Base-by-base conservation (phyloP, 2,329 filamentous ascomycete genomes). In the Lasiodiplodia citricola region DNA sequence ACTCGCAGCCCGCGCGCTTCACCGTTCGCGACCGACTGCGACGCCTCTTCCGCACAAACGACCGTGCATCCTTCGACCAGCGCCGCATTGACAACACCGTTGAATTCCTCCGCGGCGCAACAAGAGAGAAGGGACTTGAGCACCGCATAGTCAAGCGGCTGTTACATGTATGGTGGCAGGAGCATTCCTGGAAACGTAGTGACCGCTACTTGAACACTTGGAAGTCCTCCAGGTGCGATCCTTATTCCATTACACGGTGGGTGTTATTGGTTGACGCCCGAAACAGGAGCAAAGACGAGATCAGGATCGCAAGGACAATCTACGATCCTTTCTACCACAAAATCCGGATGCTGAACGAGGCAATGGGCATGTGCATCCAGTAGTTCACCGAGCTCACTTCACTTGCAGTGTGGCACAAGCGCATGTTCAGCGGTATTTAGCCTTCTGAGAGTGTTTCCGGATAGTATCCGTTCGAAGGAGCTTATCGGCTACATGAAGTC, bases 401-500 rank as follows among this genome's bases (percentile, higher is more conserved):
- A n/a, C 23, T 23, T 13, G 28, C 21, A 21, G 13, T 7, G 6
- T 21, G 18, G 41, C 14, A 47, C 41, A 21, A 6, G 23, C 21
- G 41, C 7, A 10, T 1, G 41, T 28, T 2, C 3, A 23, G n/a
- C 8, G 5, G n/a, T n/a, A 50, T 35, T 11, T 23, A 23, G 28
- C 21, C 58, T 28, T n/a, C n/a, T 21, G 55, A 11, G 31, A 16
- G 10, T 23, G 8, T 37, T 57, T 6, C 31, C 41, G 41, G 41
- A 44, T 44, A 8, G 41, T 5, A 18, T 44, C 16, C 41, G 18
- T 44, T 44, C 18, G 41, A 14, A 44, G 41, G 16, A 18, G 41
- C 41, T 18, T 44, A 44, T 47, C n/a, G 10, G n/a, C 68, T 73
- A 80, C 93, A 97, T 96, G 77, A 99, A 99, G 77, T 99, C 95